These are phyloP conservation scores for Alternaria sp. DNA, from an alignment of 2,329 filamentous ascomycete species.

Conservation along the genomic window DNA sequence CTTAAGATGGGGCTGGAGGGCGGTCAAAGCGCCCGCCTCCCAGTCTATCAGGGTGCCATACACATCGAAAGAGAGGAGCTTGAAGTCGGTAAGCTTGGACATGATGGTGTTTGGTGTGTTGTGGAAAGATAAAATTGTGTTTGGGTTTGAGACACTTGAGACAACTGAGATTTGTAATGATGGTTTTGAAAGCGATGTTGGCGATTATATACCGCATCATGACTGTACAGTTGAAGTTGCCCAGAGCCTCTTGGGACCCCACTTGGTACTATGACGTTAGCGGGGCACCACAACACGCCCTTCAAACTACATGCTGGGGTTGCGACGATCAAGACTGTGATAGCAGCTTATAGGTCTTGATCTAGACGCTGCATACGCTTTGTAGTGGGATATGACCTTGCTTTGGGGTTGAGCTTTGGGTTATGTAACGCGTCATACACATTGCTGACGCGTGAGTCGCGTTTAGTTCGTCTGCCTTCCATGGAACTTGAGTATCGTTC, in stretches of 20 bases:
- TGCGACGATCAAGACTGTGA: neutral
- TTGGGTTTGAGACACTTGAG: neutral
- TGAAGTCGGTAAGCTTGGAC: conserved; percentile 50
- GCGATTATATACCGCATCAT: neutral
- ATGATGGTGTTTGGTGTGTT: conserved; percentile 17
- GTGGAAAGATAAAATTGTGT: neutral
- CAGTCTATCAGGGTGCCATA: conserved; percentile 83
- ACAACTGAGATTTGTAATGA: neutral
- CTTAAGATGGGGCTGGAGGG: conserved; percentile 60
- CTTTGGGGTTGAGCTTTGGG: neutral
- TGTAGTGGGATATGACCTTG: neutral
- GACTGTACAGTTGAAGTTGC: neutral
- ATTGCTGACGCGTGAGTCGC: neutral
- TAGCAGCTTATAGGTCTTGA: neutral
- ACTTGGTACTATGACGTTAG: conserved; percentile 20
- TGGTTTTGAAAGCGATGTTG: neutral
- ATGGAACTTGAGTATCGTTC: neutral
- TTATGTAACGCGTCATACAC: neutral
- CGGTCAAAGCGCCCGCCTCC: conserved; percentile 68
- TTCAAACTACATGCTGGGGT: conserved; percentile 8
- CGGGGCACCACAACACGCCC: conserved; percentile 22
- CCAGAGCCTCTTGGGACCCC: conserved; percentile 10
- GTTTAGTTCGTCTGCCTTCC: neutral
- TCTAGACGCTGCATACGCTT: conserved; percentile 9
- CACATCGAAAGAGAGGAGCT: conserved; percentile 74